Conservation (phyloP, 495 filamentous ascomycete genomes). For the Penicillium cosmopolitanum region DNA sequence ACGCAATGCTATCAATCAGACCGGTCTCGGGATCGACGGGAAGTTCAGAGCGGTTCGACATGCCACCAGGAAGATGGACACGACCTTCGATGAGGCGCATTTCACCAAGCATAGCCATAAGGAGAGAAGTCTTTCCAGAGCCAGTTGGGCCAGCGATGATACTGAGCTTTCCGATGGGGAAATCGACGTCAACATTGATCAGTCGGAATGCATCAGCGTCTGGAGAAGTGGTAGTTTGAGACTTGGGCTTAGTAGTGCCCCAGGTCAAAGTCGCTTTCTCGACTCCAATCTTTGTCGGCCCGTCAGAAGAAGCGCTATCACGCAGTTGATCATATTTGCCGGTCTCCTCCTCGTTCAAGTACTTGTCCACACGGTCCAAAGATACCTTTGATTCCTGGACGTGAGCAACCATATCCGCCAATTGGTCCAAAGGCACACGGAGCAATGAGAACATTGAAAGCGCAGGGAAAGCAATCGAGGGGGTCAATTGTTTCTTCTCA, state of each 20-base stretch:
- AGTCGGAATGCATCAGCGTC: slow-evolving; percentile 71
- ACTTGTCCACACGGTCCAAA: slow-evolving; percentile 94
- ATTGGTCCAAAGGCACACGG: slow-evolving; percentile 89
- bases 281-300: slow-evolving; percentile 76
- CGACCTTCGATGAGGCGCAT: slow-evolving; percentile 86
- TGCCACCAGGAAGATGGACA: slow-evolving; percentile 79
- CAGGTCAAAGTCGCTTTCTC: slow-evolving; percentile 84
- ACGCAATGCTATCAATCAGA: slow-evolving; percentile 89
- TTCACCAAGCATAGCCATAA: slow-evolving; percentile 96
- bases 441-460: slow-evolving; percentile 96
- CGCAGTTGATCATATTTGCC: slow-evolving; percentile 92
- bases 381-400: slow-evolving; percentile 98
- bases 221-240: slow-evolving; percentile 25
- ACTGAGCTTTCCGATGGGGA: slow-evolving; percentile 80
- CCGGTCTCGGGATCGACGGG: slow-evolving; percentile 81
- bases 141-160: slow-evolving; percentile 92
- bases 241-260: slow-evolving; percentile 60
- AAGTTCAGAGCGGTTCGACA: slow-evolving; percentile 79
- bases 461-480: slow-evolving; percentile 94
- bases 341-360: slow-evolving; percentile 91
- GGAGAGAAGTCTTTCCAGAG: slow-evolving; percentile 89
- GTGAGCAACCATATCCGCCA: slow-evolving; percentile 98
- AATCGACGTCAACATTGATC: slow-evolving; percentile 76
- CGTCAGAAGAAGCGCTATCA: slow-evolving; percentile 61
- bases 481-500: slow-evolving; percentile 85